phyloP scores from a whole-genome alignment of 2,329 filamentous ascomycete genomes.

The Exophiala spinifera region DNA sequence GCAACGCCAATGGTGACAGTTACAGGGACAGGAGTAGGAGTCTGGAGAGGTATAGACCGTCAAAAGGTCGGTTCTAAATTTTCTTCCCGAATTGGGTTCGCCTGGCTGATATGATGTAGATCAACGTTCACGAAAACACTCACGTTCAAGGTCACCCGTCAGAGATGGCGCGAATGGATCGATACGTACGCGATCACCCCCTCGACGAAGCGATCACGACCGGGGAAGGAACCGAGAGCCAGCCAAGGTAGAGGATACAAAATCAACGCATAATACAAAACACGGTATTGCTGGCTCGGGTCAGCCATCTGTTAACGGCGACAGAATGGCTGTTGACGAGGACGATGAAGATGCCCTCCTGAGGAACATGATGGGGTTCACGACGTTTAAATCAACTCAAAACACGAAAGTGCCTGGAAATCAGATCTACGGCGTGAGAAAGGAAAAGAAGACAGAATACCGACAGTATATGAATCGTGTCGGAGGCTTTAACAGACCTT shows the following conservation, averaged over 20 bases:
- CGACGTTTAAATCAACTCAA: constrained; percentile 80
- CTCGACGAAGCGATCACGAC: constrained; percentile 30
- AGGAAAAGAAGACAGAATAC: constrained; percentile 93
- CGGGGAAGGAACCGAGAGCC: constrained; percentile 28
- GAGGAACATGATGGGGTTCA: constrained; percentile 87
- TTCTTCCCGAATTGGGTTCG: too few species aligned
- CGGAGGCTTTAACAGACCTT: constrained; percentile 50
- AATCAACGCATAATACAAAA: too few species aligned
- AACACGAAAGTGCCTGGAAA: constrained; percentile 86
- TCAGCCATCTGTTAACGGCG: constrained; percentile 26
- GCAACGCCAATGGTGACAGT: constrained; percentile 39
- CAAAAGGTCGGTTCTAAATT: constrained; percentile 36
- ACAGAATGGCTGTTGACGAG: constrained; percentile 44
- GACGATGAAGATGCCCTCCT: constrained; percentile 66
- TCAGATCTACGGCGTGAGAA: constrained; percentile 74
- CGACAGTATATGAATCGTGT: constrained; percentile 81
- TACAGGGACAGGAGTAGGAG: constrained; percentile 36
- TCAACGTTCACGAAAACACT: constrained; percentile 28
- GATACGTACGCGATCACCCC: constrained; percentile 38
- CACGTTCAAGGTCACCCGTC: constrained; percentile 31
- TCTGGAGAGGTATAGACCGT: constrained; percentile 34
- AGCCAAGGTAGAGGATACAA: constrained; percentile 28
- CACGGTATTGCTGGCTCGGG: neutral
- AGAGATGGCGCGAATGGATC: constrained; percentile 38
- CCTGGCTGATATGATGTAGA: constrained; percentile 12